Percentiles rank a stretch among this genome's conserved stretches.
Evolutionary conservation across 2,329 filamentous ascomycete genomes (phyloP).

Genomic region (Alternaria hordeiaustralica): DNA sequence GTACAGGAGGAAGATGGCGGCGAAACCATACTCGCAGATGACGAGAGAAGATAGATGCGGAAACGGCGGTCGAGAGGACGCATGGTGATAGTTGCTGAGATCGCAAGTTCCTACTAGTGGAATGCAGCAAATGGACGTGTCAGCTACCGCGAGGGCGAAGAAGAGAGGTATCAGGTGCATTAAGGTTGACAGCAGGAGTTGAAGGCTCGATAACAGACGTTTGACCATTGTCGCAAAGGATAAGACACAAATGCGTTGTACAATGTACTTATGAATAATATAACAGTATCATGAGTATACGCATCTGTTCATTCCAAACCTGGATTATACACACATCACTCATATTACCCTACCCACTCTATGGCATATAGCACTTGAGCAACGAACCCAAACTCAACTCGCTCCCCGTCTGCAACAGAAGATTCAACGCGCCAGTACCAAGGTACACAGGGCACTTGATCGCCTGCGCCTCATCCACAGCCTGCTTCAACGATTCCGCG

Average conservation of each 20-base stretch:
- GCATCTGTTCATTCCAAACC: not conserved
- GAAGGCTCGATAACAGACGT: not conserved
- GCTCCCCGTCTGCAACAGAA: constrained; percentile 38
- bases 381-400: constrained; percentile 26
- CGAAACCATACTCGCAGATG: not conserved
- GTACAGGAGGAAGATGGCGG: not conserved
- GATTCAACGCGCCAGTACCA: constrained; percentile 41
- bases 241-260: not conserved
- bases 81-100: not conserved
- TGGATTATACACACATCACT: not conserved
- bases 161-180: not conserved
- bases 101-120: constrained; percentile 13
- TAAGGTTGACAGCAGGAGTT: not conserved
- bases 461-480: constrained; percentile 41
- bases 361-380: constrained; percentile 30
- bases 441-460: constrained; percentile 46
- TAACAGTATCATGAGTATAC: not conserved
- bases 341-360: not conserved
- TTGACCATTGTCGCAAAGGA: not conserved
- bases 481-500: constrained; percentile 34
- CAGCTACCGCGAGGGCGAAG: not conserved
- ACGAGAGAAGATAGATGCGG: not conserved
- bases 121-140: constrained; percentile 28
- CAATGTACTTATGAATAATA: not conserved
- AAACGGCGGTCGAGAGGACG: not conserved